Percentiles rank a stretch among this genome's conserved stretches.
These are phyloP conservation scores for Salicornia ramosissima DNA, from an alignment of 148 eudicot genomes.

Conservation along the genomic window DNA sequence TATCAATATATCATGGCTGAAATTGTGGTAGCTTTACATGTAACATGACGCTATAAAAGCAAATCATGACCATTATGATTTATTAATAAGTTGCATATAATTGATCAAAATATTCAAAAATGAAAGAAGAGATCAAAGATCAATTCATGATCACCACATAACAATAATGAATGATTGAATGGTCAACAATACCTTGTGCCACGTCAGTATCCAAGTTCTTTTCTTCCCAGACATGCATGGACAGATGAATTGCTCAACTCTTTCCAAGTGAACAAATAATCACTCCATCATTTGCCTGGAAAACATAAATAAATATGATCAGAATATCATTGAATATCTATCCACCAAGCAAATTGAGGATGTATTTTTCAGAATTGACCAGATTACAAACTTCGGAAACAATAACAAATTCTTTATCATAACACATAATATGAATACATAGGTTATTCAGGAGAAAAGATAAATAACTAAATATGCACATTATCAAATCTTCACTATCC, in stretches of 20 bases:
- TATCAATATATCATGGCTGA: slow-evolving; percentile 14
- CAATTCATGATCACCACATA: slow-evolving; percentile 3
- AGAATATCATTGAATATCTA: not conserved
- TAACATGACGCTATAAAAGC: slow-evolving; percentile 7
- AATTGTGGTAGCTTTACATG: not conserved
- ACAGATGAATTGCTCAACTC: slow-evolving; percentile 9
- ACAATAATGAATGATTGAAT: slow-evolving; percentile 1
- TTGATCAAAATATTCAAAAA: not conserved
- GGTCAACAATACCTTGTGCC: slow-evolving; percentile 17
- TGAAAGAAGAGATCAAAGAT: slow-evolving; percentile 9
- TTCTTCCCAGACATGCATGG: slow-evolving; percentile 9
- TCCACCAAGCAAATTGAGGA: not conserved
- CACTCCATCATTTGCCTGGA: slow-evolving; percentile 8
- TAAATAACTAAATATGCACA: not conserved
- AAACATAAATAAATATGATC: not conserved
- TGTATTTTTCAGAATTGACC: not conserved
- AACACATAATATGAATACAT: not conserved
- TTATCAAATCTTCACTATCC: not conserved
- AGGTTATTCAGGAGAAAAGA: not conserved
- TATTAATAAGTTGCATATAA: not conserved
- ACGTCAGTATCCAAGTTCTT: slow-evolving; percentile 2
- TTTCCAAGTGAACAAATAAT: not conserved
- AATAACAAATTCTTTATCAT: not conserved
- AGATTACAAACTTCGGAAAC: not conserved
- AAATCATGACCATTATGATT: slow-evolving; percentile 5